A percentile compares a stretch with the other conserved stretches of the same genome.
phyloP scores from a whole-genome alignment of 257 asterid genomes.

The Primulina huaijiensis region DNA sequence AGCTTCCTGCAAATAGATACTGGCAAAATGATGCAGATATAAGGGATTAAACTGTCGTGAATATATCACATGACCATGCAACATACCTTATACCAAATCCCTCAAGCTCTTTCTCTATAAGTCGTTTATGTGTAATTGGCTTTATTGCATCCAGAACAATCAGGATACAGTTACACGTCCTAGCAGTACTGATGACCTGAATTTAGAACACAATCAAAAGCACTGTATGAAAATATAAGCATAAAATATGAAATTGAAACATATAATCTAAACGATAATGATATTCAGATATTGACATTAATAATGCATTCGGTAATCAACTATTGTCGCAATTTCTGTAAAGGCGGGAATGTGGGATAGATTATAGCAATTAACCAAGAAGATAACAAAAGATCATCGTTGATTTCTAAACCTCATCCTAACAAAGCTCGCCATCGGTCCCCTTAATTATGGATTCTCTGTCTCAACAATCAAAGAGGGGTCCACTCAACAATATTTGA shows the following conservation, averaged over 20 bases:
- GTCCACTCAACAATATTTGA: not conserved
- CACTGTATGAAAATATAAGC: conserved; percentile 20
- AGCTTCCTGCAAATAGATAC: not conserved
- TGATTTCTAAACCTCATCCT: not conserved
- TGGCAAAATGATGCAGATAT: not conserved
- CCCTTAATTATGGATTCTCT: not conserved
- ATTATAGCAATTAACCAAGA: not conserved
- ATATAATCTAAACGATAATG: not conserved
- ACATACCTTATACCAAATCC: conserved; percentile 95
- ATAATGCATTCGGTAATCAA: not conserved
- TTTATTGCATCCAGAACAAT: conserved; percentile 98
- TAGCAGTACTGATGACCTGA: conserved; percentile 97
- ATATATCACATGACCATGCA: conserved; percentile 4
- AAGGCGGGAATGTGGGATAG: not conserved
- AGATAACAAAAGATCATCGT: not conserved
- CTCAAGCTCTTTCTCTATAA: conserved; percentile 96
- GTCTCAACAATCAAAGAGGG: not conserved
- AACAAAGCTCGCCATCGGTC: not conserved
- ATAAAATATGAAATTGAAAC: conserved; percentile 11
- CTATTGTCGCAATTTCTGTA: not conserved
- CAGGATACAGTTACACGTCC: conserved; percentile 92
- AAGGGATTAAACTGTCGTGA: not conserved
- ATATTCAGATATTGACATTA: not conserved
- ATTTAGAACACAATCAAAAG: conserved; percentile 16
- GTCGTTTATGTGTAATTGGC: conserved; percentile 94